Conservation (phyloP, 192 early-diverging fungal species). For the Coemansia sp. region DNA sequence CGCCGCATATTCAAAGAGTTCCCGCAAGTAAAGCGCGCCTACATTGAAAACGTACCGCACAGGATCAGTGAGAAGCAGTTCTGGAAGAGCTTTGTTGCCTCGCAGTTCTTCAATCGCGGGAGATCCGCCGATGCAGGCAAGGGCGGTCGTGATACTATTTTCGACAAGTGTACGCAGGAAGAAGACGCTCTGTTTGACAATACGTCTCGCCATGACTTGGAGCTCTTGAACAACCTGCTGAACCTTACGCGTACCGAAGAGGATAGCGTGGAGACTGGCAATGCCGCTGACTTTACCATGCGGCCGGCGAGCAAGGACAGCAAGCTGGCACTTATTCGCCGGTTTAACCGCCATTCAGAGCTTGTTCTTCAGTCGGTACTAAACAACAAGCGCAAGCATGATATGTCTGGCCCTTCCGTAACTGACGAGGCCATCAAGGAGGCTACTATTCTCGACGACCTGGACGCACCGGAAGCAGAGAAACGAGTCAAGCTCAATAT, state of each 20-base stretch:
- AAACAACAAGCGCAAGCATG: slow-evolving; percentile 32
- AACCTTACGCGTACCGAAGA: slow-evolving; percentile 83
- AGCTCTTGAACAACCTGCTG: slow-evolving; percentile 66
- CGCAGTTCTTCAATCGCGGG: slow-evolving; percentile 85
- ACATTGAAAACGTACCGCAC: slow-evolving; percentile 80
- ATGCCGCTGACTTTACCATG: slow-evolving; percentile 85
- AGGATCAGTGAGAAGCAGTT: slow-evolving; percentile 75
- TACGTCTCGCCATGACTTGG: slow-evolving; percentile 57
- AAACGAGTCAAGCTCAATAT: slow-evolving; percentile 69
- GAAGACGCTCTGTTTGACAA: slow-evolving; percentile 66
- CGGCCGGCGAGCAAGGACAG: slow-evolving; percentile 64
- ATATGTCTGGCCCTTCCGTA: background rate
- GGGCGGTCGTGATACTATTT: slow-evolving; percentile 68
- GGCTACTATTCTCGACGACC: slow-evolving; percentile 72
- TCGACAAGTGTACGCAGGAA: slow-evolving; percentile 75
- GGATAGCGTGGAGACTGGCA: slow-evolving; percentile 80
- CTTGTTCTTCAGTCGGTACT: slow-evolving; percentile 65
- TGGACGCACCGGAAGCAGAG: slow-evolving; percentile 57
- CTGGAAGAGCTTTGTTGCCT: slow-evolving; percentile 85
- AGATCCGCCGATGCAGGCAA: slow-evolving; percentile 57
- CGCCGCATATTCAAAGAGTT: slow-evolving; percentile 89
- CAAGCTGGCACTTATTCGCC: slow-evolving; percentile 74
- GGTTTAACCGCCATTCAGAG: slow-evolving; percentile 89
- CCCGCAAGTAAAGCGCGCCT: slow-evolving; percentile 84
- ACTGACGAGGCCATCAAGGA: slow-evolving; percentile 56